A percentile compares a stretch with the other conserved stretches of the same genome.
These are phyloP conservation scores for Glutinoglossum americanum DNA, from an alignment of 495 filamentous ascomycete species.

Conservation along the genomic window DNA sequence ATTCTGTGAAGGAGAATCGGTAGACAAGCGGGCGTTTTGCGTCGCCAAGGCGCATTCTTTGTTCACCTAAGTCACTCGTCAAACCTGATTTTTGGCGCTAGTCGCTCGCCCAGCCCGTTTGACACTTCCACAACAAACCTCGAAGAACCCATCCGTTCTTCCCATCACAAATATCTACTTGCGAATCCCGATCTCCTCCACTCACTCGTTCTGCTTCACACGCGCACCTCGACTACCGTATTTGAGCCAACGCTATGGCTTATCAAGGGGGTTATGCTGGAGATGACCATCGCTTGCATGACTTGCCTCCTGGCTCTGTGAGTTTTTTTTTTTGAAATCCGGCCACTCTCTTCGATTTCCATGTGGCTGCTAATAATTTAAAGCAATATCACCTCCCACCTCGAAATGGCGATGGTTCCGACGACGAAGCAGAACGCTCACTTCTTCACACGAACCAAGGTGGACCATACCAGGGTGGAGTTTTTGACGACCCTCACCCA, in stretches of 20 bases:
- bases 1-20: neutral
- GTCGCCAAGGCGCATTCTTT: neutral
- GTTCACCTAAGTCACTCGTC: neutral
- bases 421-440: conserved; percentile 56
- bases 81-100: neutral
- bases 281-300: conserved; percentile 42
- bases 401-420: conserved; percentile 28
- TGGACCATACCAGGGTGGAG: conserved; percentile 28
- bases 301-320: conserved; percentile 42
- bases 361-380: neutral
- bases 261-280: conserved; percentile 18
- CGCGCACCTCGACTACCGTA: neutral
- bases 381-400: conserved; percentile 32
- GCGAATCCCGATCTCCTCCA: neutral
- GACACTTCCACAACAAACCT: neutral
- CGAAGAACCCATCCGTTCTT: neutral
- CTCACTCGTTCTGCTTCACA: neutral
- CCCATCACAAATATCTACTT: neutral
- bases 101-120: neutral
- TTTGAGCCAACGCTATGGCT: neutral
- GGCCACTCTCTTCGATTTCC: neutral
- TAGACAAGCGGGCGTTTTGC: neutral
- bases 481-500: conserved; percentile 53
- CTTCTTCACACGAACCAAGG: conserved; percentile 45
- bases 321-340: conserved; percentile 12